Base-by-base conservation (phyloP, 768 basidiomycete genomes). In the Lactifluus hygrophoroides region DNA sequence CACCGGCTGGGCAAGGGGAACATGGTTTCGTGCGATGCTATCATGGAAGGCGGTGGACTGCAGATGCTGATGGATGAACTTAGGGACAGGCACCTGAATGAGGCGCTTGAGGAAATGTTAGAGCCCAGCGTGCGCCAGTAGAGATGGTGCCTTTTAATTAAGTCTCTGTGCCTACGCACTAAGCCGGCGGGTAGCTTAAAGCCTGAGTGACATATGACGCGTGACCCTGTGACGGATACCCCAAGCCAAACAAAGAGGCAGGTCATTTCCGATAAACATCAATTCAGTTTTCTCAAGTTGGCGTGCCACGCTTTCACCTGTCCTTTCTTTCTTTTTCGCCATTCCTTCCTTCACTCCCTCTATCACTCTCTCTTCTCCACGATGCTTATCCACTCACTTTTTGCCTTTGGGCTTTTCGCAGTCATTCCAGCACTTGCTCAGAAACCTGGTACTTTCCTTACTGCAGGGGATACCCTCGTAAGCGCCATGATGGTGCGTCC, bases 401-500 rank as follows among this genome's bases (percentile, higher is more conserved):
- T 80, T 60, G 74, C 72, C 55, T 64, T 83, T 62, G 76, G 73
- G 64, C 73, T 84, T 27, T 76, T 75, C 37, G 67, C 64, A 69
- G 3, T 61, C 61, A n/a, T 62, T 68, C 30, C 67, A 30, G 59
- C 65, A 45, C 56, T 71, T 40, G 47, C 63, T 57, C 64, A 60
- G 38, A 25, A 53, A 10, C 50, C 60, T 2, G 73, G 73, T 28
- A 66, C 67, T 34, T 68, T 74, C 47, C 66, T 66, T 32, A 65
- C 68, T 46, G 71, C 64, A 38, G 74, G 73, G 17, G 28, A 70
- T 57, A 80, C 80, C 0, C 68, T 67, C 52, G 77, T 81, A 61
- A 76, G 74, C 49, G 80, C 74, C 0, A 81, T 81, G 80, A 81
- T 81, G 80, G 79, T 80, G 23, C 54, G 74, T 69, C 17, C 16